Evolutionary conservation across 768 basidiomycete species (phyloP), one percentile per base, ranked within the genome.

Genomic region (Boletus subcaerulescens): DNA sequence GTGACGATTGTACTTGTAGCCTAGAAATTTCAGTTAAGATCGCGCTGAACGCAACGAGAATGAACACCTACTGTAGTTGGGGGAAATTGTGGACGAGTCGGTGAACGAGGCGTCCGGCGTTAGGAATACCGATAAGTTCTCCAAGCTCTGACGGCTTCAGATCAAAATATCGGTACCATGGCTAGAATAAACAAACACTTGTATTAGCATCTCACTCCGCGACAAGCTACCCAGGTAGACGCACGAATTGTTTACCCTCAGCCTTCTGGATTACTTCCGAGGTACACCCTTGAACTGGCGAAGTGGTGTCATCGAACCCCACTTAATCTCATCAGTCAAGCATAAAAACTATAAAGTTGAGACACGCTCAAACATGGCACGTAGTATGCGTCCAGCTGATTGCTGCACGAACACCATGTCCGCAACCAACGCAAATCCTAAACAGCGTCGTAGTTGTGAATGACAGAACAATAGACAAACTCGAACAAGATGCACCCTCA

Each of bases 101-200:
- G 65, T 98, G 93, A 1, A 98, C 91, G 3, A 94, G 80, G 40
- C 87, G 85, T 20, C 96, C 97, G 24, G 95, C 94, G 58, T 95
- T 95, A 24, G 91, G 92, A 48, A 98, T 83, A 22, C 94, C 94
- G 49, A 99, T 86, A 0, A 22, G 22, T 22, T 22, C 3, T 22
- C 3, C 2, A 22, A 98, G 79, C 71, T 98, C 96, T 3, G 91
- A 91, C 0, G 91, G 91, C 48, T 73, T 84, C 58, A 98, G 75
- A 67, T 98, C 96, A 59, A 96, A 98, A 75, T 98, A 98, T 24
- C 95, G 87, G 66, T 97, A 91, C 93, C 94, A 97, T 0, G 94
- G 93, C 87, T 88, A 63, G 48, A 59, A 53, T 50, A 38, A 55
- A 22, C 11, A 33, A 20, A 51, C 18, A 7, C 10, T 5, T 9